Evolutionary conservation across 2,329 filamentous ascomycete genomes (phyloP), one percentile per base, ranked within the genome.

Genomic region (Phialophora macrospora): DNA sequence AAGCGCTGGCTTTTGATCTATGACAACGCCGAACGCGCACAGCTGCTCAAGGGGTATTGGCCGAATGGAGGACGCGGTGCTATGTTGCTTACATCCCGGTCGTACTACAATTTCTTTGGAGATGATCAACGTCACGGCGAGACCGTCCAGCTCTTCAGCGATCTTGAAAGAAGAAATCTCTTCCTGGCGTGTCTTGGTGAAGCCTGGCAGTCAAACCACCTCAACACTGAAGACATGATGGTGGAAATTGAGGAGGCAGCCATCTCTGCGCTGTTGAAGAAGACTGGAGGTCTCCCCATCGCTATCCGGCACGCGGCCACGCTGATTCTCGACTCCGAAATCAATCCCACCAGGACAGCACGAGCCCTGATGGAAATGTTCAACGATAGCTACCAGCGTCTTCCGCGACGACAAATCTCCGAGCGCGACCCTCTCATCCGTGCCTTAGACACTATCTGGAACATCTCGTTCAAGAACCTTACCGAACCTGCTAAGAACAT

Each of bases 101-200:
- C 68, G 49, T 74, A 72, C 52, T 71, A 68, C 49, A 74, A 73
- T 58, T 74, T 74, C 63, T 64, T 63, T 20, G 70, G 71, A 17
- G 72, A 74, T 32, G 57, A 62, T n/a, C 22, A 56, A 17, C 57
- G 62, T n/a, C 41, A 32, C 20, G 62, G 62, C 30, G 57, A 65
- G 32, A 65, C 62, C 1, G 48, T 65, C 17, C 44, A 54, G 44
- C 20, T 55, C 20, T 65, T 65, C 26, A 48, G 17, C 34, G 28
- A 34, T 8, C 14, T n/a, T 14, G 57, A 65, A 34, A 24, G 62
- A 54, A 20, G 58, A 12, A 30, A 65, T 9, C 58, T 65, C 17
- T 46, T 65, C 41, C 44, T 65, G 4, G 32, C 32, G 3, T 48
- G 51, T 8, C 62, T 65, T n/a, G 62, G 62, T 12, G 44, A 52